Percentiles rank a stretch among this genome's conserved stretches.
Conservation (phyloP, 805 yeast genomes). For the Hanseniaspora pseudoguilliermondii region DNA sequence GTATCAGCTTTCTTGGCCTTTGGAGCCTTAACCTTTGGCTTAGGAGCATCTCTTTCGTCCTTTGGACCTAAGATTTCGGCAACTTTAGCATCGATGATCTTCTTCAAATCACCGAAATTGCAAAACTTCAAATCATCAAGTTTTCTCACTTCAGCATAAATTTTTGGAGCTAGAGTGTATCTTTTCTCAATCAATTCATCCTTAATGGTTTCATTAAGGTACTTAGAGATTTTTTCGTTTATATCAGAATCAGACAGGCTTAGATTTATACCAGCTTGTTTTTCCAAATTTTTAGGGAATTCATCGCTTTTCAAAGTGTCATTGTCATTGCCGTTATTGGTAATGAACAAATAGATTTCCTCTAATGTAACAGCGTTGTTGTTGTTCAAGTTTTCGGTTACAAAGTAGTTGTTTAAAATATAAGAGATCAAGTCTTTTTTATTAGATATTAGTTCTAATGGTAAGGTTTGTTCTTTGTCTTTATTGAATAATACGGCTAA, state of each 20-base stretch:
- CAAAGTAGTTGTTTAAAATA: constrained; percentile 7
- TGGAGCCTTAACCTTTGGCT: constrained; percentile 16
- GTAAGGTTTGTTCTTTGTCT: constrained; percentile 31
- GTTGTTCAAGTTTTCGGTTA: constrained; percentile 11
- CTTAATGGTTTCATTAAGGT: constrained; percentile 38
- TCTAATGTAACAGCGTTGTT: constrained; percentile 28
- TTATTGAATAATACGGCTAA: constrained; percentile 58
- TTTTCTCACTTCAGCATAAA: constrained; percentile 64
- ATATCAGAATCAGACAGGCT: constrained; percentile 57
- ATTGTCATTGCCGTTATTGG: constrained; percentile 19
- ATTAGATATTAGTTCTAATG: constrained; percentile 15
- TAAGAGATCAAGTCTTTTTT: constrained; percentile 36
- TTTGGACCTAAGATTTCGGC: constrained; percentile 74
- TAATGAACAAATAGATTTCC: constrained; percentile 68
- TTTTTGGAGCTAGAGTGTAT: constrained; percentile 63
- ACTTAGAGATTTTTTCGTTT: constrained; percentile 41
- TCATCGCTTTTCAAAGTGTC: constrained; percentile 34
- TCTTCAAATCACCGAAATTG: constrained; percentile 72
- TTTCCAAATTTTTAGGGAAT: constrained; percentile 41
- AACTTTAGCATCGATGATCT: constrained; percentile 69
- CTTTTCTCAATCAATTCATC: constrained; percentile 56
- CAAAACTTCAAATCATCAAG: constrained; percentile 83
- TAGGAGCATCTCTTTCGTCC: constrained; percentile 75
- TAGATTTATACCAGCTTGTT: constrained; percentile 69
- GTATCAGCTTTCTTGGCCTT: constrained; percentile 11